Evolutionary conservation across 495 filamentous ascomycete genomes (phyloP), one percentile per base, ranked within the genome.

Genomic region (Aspergillus kassunensis): DNA sequence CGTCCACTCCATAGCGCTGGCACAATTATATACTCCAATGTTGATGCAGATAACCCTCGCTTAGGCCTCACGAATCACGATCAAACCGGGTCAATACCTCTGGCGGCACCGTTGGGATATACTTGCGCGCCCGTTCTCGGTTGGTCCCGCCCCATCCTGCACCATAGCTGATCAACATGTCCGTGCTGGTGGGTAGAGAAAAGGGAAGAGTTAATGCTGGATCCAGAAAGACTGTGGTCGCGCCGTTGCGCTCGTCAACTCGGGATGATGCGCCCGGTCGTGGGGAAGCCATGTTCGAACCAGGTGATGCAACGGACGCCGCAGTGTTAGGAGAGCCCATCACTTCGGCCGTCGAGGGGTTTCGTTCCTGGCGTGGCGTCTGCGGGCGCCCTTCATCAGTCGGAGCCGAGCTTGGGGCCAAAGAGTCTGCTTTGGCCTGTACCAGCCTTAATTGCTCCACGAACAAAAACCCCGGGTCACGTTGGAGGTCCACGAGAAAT

Each of bases 101-200:
- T 2, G 91, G 85, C 20, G 95, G 91, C 21, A 97, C 90, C 0
- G 87, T 96, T 4, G 93, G 93, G n/a, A 95, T 91, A 61, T 97
- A 99, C 69, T 95, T 96, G 50, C 89, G 77, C 64, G 93, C 93
- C 37, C 90, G 77, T 65, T 99, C 93, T 45, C 85, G 79, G 67
- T 99, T 96, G 23, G 91, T 76, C 0, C 93, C 93, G 4, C 93
- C 93, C 56, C 96, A 90, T 11, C 93, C 93, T 23, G 95, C 92
- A 8, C 93, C 93, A 60, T 93, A 99, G 56, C 82, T 91, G 31
- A 99, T 79, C 54, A 96, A 76, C 93, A 99, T 97, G 65, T 97
- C 93, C 13, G 92, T 96, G 52, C 91, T 95, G 5, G 93, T 96
- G 1, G 93, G 93, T 18, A 99, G 75, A 27, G 85, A 85, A 65